Evolutionary conservation across 2,329 filamentous ascomycete species (phyloP).

Genomic region (Pseudogymnoascus destructans): DNA sequence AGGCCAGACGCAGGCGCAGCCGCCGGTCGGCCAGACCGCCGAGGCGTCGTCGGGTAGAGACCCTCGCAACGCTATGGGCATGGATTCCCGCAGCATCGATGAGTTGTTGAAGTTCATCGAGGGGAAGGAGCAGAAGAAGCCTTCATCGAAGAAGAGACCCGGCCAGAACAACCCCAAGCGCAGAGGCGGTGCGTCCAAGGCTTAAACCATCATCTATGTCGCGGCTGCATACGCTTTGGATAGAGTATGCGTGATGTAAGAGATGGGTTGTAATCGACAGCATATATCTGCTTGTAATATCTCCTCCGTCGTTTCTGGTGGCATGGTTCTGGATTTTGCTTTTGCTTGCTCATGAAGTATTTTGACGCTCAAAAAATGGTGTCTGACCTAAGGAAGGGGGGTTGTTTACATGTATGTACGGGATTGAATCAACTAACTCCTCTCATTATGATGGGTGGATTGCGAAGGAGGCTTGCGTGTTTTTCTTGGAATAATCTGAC

Average conservation of each 20-base stretch:
- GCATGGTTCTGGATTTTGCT: neutral
- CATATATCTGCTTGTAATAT: conserved; percentile 3
- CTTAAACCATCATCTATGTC: neutral
- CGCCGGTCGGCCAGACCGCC: conserved; percentile 46
- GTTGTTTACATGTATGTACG: neutral
- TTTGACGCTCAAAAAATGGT: neutral
- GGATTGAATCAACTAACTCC: neutral
- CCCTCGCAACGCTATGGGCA: conserved; percentile 23
- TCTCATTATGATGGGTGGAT: conserved; percentile 5
- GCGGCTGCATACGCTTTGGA: neutral
- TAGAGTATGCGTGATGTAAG: neutral
- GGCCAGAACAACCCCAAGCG: conserved; percentile 43
- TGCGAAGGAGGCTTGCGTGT: neutral
- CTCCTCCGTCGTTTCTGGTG: neutral
- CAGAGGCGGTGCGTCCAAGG: conserved; percentile 27
- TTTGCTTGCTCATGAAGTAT: neutral
- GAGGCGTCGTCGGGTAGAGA: conserved; percentile 31
- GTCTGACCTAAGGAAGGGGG: neutral
- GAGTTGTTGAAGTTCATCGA: conserved; percentile 93
- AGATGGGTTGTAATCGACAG: conserved; percentile 1
- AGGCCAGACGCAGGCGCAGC: conserved; percentile 44
- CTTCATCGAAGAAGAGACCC: conserved; percentile 41
- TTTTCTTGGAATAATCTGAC: neutral
- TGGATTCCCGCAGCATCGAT: conserved; percentile 78
- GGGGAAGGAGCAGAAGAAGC: conserved; percentile 45